Percentiles rank a stretch among this genome's conserved stretches.
Conservation (phyloP, 805 yeast species). For the Candida broadrunensis region DNA sequence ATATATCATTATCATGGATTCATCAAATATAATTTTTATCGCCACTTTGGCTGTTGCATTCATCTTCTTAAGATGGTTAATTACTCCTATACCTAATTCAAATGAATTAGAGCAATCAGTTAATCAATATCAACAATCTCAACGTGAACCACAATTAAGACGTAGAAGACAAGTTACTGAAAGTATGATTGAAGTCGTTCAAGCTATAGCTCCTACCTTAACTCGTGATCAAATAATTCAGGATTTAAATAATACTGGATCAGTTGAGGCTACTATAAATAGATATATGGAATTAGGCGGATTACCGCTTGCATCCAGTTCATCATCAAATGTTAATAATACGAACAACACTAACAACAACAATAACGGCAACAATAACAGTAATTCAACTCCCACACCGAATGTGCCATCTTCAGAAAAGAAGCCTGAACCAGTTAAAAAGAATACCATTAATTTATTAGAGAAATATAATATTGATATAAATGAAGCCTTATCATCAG, state of each 20-base stretch:
- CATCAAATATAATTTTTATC: constrained; percentile 51
- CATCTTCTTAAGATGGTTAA: constrained; percentile 62
- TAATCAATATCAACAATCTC: constrained; percentile 1
- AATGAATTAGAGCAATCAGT: constrained; percentile 4
- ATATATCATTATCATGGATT: constrained; percentile 46
- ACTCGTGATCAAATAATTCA: constrained; percentile 66
- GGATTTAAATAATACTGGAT: constrained; percentile 74
- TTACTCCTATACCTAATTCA: constrained; percentile 53
- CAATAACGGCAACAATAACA: too few relatives aligned
- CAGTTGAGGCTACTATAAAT: constrained; percentile 78
- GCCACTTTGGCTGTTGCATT: constrained; percentile 51
- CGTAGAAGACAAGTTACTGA: constrained; percentile 50
- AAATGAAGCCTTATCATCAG: constrained; percentile 4
- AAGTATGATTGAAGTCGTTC: constrained; percentile 83
- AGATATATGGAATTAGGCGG: constrained; percentile 59
- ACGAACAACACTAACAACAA: too few relatives aligned
- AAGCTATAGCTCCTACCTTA: constrained; percentile 73
- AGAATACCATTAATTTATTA: constrained; percentile 17
- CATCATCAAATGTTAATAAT: too few relatives aligned
- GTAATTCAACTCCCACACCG: constrained; percentile 26
- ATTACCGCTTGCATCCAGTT: constrained; percentile 61
- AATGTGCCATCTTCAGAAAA: constrained; percentile 14
- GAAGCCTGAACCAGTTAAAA: constrained; percentile 3
- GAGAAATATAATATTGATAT: constrained; percentile 43
- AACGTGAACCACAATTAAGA: constrained; percentile 3